Conservation (phyloP, 345 rosid species). For the Acer campestre region DNA sequence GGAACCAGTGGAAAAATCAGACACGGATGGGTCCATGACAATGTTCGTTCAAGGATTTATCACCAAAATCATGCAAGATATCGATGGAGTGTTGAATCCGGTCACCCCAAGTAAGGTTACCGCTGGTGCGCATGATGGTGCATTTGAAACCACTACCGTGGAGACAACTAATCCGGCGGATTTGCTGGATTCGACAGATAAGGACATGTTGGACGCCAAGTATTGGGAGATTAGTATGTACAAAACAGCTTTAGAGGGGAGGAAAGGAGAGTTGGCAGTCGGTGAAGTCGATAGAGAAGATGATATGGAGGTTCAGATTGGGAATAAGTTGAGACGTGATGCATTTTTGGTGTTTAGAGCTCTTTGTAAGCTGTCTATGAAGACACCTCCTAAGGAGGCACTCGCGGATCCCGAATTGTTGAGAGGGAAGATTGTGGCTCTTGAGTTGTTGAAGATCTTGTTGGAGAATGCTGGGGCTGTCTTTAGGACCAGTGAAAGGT, state of each 20-base stretch:
- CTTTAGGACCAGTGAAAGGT: slow-evolving; percentile 99
- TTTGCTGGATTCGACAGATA: slow-evolving; percentile 72
- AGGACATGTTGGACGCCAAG: slow-evolving; percentile 98
- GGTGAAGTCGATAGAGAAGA: slow-evolving; percentile 93
- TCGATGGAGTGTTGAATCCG: slow-evolving; percentile 56
- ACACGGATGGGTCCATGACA: slow-evolving; percentile 71
- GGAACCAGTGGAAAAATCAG: slow-evolving; percentile 86
- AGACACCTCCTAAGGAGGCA: slow-evolving; percentile 97
- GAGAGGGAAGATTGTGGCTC: slow-evolving; percentile 97
- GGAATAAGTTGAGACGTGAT: slow-evolving; percentile 96
- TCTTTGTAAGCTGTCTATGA: slow-evolving; percentile 97
- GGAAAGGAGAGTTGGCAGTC: slow-evolving; percentile 95
- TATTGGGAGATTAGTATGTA: slow-evolving; percentile 99
- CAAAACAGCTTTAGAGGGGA: slow-evolving; percentile 95
- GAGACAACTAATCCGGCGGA: slow-evolving; percentile 67
- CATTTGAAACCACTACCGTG: slow-evolving; percentile 62
- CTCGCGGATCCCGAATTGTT: slow-evolving; percentile 83
- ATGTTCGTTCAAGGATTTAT: slow-evolving; percentile 88
- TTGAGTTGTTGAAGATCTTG: slow-evolving; percentile 93
- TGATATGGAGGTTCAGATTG: slow-evolving; percentile 96
- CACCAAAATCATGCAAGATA: slow-evolving; percentile 59
- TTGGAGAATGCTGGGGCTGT: slow-evolving; percentile 99
- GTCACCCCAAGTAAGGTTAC: slow-evolving; percentile 56
- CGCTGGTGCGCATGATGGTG: slow-evolving; percentile 56
- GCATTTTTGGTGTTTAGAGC: slow-evolving; percentile 99